phyloP scores from a whole-genome alignment of 345 rosid species.

The Gossypium stocksii region DNA sequence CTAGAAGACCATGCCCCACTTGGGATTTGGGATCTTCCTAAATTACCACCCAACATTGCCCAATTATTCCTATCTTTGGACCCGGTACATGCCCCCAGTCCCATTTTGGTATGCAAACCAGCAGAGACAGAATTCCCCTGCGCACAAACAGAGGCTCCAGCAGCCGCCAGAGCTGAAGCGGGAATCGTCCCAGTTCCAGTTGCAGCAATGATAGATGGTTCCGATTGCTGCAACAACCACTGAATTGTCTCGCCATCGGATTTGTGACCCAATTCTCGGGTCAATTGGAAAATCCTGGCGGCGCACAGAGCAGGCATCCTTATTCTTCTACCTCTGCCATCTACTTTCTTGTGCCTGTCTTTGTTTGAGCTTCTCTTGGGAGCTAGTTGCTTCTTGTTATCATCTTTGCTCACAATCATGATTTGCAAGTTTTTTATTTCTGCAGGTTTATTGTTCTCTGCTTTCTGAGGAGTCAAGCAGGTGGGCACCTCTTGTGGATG shows the following conservation, averaged over 20 bases:
- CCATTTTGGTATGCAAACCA: constrained; percentile 35
- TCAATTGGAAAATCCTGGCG: constrained; percentile 67
- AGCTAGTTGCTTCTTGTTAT: constrained; percentile 41
- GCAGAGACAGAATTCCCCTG: constrained; percentile 44
- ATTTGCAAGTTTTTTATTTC: constrained; percentile 47
- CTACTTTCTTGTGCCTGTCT: constrained; percentile 72
- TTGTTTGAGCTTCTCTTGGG: constrained; percentile 63
- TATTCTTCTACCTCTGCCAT: constrained; percentile 67
- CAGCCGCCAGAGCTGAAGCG: constrained; percentile 44
- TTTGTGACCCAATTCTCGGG: constrained; percentile 71
- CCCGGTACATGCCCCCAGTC: constrained; percentile 20
- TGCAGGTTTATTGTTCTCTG: constrained; percentile 36
- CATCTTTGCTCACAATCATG: constrained; percentile 37
- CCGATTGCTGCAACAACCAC: constrained; percentile 64
- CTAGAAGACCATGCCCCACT: constrained; percentile 39
- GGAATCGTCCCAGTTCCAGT: constrained; percentile 71
- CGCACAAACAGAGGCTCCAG: constrained; percentile 47
- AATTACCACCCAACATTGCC: constrained; percentile 37
- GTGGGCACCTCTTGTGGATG: constrained; percentile 25
- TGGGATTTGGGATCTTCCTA: constrained; percentile 31
- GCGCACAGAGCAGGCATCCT: constrained; percentile 82
- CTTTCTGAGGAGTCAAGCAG: constrained; percentile 22
- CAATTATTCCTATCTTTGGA: constrained; percentile 30
- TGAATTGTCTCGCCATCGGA: constrained; percentile 75
- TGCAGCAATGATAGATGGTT: constrained; percentile 61